A percentile compares a stretch with the other conserved stretches of the same genome.
Conservation (phyloP, 2,329 filamentous ascomycete species). For the Thelonectria rubi region DNA sequence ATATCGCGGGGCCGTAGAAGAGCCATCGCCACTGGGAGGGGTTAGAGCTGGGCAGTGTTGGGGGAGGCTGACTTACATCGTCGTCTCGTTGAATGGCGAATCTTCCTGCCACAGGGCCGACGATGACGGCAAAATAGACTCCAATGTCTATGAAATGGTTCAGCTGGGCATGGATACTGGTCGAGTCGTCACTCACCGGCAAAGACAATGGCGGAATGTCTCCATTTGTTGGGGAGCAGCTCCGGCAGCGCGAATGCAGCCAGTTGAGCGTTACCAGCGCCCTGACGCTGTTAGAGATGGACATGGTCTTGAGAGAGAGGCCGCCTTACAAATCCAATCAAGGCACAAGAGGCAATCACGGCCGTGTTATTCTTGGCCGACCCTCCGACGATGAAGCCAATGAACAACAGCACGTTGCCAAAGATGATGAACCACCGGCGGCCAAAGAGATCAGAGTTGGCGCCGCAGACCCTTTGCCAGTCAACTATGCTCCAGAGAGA, state of each 20-base stretch:
- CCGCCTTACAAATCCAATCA: conserved; percentile 50
- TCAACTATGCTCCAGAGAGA: no score
- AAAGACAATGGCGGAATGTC: conserved; percentile 55
- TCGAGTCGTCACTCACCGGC: conserved; percentile 34
- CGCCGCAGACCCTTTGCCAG: conserved; percentile 43
- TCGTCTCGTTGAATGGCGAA: conserved; percentile 50
- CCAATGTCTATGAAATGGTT: conserved; percentile 44
- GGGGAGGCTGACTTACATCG: conserved; percentile 20
- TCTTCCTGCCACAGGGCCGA: conserved; percentile 55
- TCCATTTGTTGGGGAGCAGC: conserved; percentile 59
- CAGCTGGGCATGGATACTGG: accelerated
- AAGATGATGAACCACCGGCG: conserved; percentile 39
- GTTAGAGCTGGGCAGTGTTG: neutral
- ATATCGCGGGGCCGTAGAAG: conserved; percentile 55
- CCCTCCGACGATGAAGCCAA: conserved; percentile 44
- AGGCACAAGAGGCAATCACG: conserved; percentile 51
- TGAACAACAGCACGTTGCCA: conserved; percentile 23
- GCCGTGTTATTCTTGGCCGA: conserved; percentile 50
- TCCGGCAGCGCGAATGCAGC: conserved; percentile 57
- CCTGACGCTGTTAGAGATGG: conserved; percentile 28
- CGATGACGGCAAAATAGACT: conserved; percentile 55
- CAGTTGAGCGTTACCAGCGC: conserved; percentile 55
- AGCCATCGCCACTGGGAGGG: conserved; percentile 52
- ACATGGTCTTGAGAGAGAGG: neutral
- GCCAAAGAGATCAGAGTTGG: conserved; percentile 59